Percentiles rank a stretch among this genome's conserved stretches.
Evolutionary conservation across 495 filamentous ascomycete species (phyloP).

Genomic region (Trichoderma virens): DNA sequence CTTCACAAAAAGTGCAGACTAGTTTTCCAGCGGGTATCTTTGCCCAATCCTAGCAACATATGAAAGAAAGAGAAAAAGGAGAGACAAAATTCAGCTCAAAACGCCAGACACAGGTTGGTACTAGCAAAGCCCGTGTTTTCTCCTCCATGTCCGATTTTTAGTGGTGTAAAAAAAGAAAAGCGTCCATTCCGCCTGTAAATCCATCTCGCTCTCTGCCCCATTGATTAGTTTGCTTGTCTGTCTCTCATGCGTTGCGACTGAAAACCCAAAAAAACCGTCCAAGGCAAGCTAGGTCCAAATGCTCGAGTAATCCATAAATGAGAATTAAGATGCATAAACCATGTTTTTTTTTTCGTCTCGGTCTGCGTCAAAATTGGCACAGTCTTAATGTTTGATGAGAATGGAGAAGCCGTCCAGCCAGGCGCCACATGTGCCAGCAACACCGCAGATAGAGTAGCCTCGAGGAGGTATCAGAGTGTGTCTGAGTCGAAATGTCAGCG

Average conservation of each 20-base stretch:
- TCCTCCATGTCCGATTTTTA: neutral
- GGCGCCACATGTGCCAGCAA: constrained; percentile 70
- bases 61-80: neutral
- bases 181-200: neutral
- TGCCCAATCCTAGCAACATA: neutral
- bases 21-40: neutral
- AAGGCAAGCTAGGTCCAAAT: constrained; percentile 7
- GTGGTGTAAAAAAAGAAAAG: neutral
- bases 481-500: constrained; percentile 35
- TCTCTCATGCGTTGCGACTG: neutral
- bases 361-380: neutral
- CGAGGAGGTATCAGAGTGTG: constrained; percentile 84
- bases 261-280: neutral
- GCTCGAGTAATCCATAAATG: constrained; percentile 7
- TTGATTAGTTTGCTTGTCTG: neutral
- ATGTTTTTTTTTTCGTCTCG: neutral
- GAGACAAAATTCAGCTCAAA: neutral
- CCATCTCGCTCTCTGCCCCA: neutral
- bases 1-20: neutral
- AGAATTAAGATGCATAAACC: neutral
- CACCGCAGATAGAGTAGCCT: constrained; percentile 80
- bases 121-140: neutral
- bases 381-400: constrained; percentile 61
- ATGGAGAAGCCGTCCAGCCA: constrained; percentile 89
- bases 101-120: neutral